A percentile compares a stretch with the other conserved stretches of the same genome.
These are phyloP conservation scores for Melaleuca quinquenervia DNA, from an alignment of 345 rosid genomes.

Conservation along the genomic window DNA sequence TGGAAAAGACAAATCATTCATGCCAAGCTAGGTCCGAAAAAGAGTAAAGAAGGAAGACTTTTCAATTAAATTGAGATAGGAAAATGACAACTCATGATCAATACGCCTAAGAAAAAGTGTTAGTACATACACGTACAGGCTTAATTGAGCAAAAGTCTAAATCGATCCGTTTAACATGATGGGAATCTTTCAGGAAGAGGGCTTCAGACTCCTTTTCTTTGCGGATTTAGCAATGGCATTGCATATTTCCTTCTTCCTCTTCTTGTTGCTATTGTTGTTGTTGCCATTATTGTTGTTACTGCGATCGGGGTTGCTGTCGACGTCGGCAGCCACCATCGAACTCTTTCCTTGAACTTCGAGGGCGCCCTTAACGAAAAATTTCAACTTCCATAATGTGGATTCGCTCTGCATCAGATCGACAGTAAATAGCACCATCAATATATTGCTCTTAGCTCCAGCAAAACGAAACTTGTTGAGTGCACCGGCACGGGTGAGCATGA, in stretches of 20 bases:
- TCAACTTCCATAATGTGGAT: conserved; percentile 8
- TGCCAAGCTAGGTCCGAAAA: not conserved
- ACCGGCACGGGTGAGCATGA: not conserved
- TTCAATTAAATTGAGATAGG: not conserved
- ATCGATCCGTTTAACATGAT: not conserved
- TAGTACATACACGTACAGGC: not conserved
- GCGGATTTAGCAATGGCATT: conserved; percentile 31
- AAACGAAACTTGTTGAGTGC: not conserved
- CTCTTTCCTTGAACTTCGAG: conserved; percentile 3
- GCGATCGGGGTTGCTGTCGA: not conserved
- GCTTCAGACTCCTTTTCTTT: conserved; percentile 36
- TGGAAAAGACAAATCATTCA: not conserved
- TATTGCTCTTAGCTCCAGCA: not conserved
- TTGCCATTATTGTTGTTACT: not conserved
- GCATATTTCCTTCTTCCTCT: conserved; percentile 34
- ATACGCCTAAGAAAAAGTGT: not conserved
- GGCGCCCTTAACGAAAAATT: conserved; percentile 2
- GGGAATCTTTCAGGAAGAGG: conserved; percentile 8
- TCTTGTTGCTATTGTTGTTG: conserved; percentile 9
- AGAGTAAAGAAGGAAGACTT: not conserved
- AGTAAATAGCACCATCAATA: not conserved
- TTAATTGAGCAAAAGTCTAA: not conserved
- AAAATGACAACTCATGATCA: not conserved
- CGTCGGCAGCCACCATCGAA: not conserved
- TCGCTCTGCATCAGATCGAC: conserved; percentile 1